Percentiles rank a stretch among this genome's conserved stretches.
phyloP scores from a whole-genome alignment of 2,329 filamentous ascomycete species.

The Aureobasidium sp. region DNA sequence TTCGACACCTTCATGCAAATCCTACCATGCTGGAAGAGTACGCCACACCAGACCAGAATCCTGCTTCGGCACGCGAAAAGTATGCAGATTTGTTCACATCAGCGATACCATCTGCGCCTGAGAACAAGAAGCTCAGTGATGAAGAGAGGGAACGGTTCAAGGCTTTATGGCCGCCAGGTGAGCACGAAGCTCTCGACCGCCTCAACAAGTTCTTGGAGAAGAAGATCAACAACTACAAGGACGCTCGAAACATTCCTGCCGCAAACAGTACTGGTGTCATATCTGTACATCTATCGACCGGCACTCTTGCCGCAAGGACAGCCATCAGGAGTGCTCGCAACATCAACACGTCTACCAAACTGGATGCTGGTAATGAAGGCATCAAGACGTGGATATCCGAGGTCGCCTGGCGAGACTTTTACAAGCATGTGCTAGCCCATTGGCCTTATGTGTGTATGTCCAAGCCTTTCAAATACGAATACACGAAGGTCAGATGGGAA shows the following conservation, averaged over 20 bases:
- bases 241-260: constrained; percentile 57
- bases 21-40: constrained; percentile 56
- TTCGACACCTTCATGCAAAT: constrained; percentile 62
- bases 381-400: constrained; percentile 71
- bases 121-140: constrained; percentile 50
- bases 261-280: constrained; percentile 56
- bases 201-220: constrained; percentile 60
- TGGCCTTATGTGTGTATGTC: constrained; percentile 81
- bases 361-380: constrained; percentile 58
- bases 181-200: constrained; percentile 58
- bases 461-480: constrained; percentile 74
- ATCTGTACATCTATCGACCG: constrained; percentile 62
- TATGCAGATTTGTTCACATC: constrained; percentile 72
- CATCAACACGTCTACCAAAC: constrained; percentile 51
- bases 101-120: constrained; percentile 60
- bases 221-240: constrained; percentile 52
- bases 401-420: constrained; percentile 81
- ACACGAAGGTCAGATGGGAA: constrained; percentile 74
- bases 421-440: constrained; percentile 72
- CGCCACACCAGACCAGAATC: constrained; percentile 50
- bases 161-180: constrained; percentile 63
- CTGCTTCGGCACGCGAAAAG: constrained; percentile 48
- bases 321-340: constrained; percentile 56
- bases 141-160: constrained; percentile 51
- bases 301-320: constrained; percentile 59